These are phyloP conservation scores for Colletotrichum eleusines DNA, from an alignment of 2,329 filamentous ascomycete species.

Conservation along the genomic window DNA sequence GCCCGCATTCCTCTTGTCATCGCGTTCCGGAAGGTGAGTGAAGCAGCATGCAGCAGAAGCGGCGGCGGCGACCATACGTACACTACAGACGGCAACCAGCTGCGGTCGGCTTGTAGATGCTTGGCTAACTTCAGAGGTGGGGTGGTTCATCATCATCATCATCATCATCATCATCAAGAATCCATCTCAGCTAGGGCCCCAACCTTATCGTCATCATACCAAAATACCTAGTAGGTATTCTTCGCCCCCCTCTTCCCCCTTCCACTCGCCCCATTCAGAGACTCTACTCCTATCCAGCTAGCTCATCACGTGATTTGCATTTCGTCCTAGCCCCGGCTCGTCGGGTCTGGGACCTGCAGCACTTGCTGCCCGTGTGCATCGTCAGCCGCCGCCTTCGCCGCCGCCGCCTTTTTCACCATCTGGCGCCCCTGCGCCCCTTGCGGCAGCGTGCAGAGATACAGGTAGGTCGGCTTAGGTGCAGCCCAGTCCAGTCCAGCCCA, in stretches of 20 bases:
- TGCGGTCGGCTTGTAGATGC: not conserved
- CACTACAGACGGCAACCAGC: not conserved
- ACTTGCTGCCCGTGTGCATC: not conserved
- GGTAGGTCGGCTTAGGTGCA: not conserved
- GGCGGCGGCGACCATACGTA: not conserved
- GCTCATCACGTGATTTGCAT: not conserved
- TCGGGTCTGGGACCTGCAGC: not conserved
- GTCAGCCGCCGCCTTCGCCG: no score
- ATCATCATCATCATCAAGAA: not conserved
- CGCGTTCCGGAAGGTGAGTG: not conserved
- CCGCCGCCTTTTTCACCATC: not conserved
- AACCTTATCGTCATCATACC: slow-evolving; percentile 7
- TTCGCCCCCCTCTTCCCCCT: not conserved
- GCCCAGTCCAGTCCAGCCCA: not conserved
- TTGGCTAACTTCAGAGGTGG: no score
- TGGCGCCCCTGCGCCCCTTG: not conserved
- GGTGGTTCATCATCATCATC: no score
- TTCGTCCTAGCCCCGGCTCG: not conserved
- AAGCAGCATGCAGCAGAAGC: not conserved
- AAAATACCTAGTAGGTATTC: not conserved
- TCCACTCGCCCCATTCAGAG: no score
- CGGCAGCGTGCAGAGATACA: slow-evolving; percentile 5
- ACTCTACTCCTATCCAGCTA: not conserved
- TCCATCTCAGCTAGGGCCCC: not conserved
- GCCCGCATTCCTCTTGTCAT: slow-evolving; percentile 4